phyloP scores from a whole-genome alignment of 805 yeast genomes.

The Cyberlindnera xishuangbannaensis region DNA sequence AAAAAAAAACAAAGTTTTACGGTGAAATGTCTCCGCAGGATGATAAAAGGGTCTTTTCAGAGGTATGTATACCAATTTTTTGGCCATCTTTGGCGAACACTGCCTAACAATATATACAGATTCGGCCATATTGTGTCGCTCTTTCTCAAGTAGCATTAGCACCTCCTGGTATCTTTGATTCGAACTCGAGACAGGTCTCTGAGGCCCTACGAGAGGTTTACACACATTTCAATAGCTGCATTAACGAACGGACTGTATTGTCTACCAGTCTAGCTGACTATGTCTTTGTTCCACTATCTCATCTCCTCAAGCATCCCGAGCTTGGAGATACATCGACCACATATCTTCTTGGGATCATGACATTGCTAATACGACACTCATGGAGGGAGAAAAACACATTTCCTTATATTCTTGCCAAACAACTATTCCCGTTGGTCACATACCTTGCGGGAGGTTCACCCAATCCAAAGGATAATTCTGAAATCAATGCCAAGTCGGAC shows the following conservation, averaged over 20 bases:
- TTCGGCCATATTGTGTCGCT: constrained; percentile 39
- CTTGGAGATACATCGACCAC: constrained; percentile 43
- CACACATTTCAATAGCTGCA: constrained; percentile 9
- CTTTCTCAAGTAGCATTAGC: constrained; percentile 40
- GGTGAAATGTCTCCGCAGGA: no score
- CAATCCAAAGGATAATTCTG: constrained; percentile 25
- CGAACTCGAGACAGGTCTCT: constrained; percentile 27
- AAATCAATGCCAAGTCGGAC: constrained; percentile 25
- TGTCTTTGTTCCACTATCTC: constrained; percentile 54
- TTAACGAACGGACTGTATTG: constrained; percentile 18
- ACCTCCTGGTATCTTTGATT: constrained; percentile 29
- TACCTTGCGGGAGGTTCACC: constrained; percentile 43
- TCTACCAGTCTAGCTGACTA: constrained; percentile 50
- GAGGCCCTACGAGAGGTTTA: constrained; percentile 32
- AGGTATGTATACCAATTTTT: constrained; percentile 7
- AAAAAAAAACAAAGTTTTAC: no score
- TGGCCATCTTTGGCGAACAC: not conserved
- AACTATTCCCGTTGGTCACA: constrained; percentile 41
- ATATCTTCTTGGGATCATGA: constrained; percentile 38
- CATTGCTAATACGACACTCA: constrained; percentile 37
- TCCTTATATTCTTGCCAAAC: constrained; percentile 33
- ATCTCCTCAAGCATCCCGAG: constrained; percentile 42
- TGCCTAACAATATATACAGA: constrained; percentile 5
- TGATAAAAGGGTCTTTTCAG: constrained; percentile 13
- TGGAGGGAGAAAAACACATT: constrained; percentile 39